Evolutionary conservation across 257 asterid species (phyloP).

Genomic region (Salvia miltiorrhiza): DNA sequence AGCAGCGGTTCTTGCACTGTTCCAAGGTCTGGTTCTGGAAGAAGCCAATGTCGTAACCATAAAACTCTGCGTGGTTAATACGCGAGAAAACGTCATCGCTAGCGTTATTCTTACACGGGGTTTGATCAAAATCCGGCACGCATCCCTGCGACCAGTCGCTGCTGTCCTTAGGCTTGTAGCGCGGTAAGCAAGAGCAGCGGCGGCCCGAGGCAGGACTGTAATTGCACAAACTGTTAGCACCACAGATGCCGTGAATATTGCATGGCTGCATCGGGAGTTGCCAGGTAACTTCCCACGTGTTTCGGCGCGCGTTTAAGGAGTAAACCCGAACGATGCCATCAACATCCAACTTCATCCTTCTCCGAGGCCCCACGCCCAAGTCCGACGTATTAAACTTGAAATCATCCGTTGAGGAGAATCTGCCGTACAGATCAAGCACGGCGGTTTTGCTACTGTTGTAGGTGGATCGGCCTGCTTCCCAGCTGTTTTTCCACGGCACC

Average conservation of each 20-base stretch:
- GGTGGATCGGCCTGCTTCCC: background rate
- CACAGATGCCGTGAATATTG: background rate
- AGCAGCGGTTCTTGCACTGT: background rate
- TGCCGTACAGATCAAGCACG: background rate
- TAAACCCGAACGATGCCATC: background rate
- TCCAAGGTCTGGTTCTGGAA: background rate
- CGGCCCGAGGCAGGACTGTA: background rate
- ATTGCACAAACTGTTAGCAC: background rate
- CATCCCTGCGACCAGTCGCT: slow-evolving; percentile 4
- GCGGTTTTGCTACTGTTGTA: background rate
- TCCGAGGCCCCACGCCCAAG: background rate
- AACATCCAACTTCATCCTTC: background rate
- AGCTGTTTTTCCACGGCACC: background rate
- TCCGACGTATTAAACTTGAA: background rate
- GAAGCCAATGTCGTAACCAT: background rate
- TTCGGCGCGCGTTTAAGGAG: background rate
- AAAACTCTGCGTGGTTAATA: background rate
- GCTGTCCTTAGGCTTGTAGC: background rate
- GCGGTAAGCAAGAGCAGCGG: background rate
- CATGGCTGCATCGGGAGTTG: background rate
- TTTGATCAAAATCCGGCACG: background rate
- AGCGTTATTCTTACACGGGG: background rate
- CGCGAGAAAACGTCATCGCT: background rate
- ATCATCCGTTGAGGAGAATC: background rate
- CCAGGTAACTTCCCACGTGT: background rate